These are phyloP conservation scores for Pseudogymnoascus sp. DNA, from an alignment of 2,329 filamentous ascomycete genomes.

Conservation along the genomic window DNA sequence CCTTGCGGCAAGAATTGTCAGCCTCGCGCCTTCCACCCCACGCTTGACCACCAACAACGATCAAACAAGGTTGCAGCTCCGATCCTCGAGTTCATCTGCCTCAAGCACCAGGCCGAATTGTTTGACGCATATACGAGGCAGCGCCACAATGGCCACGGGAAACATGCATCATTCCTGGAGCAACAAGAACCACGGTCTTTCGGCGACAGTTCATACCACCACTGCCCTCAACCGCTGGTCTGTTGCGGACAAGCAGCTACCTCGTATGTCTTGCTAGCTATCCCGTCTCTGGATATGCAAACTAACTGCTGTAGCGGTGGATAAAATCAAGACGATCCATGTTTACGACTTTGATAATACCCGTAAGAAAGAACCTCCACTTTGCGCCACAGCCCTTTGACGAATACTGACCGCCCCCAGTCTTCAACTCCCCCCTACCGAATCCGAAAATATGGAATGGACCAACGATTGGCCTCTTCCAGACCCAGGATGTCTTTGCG, in stretches of 20 bases:
- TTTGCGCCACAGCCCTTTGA: background rate
- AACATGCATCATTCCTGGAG: conserved; percentile 12
- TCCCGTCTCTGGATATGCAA: conserved; percentile 9
- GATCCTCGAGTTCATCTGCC: background rate
- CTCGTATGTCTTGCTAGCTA: conserved; percentile 40
- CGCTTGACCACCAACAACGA: background rate
- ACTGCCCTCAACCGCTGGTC: conserved; percentile 82
- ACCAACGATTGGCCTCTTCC: conserved; percentile 66
- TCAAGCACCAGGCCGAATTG: background rate
- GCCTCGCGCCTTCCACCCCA: conserved; percentile 1
- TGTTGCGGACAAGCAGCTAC: conserved; percentile 62
- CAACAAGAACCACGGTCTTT: conserved; percentile 3
- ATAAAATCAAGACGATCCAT: conserved; percentile 70
- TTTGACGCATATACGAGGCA: background rate
- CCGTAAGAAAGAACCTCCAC: conserved; percentile 46
- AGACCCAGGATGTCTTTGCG: conserved; percentile 65
- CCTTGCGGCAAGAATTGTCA: background rate
- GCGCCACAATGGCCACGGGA: background rate
- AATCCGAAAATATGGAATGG: conserved; percentile 83
- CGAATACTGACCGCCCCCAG: conserved; percentile 33
- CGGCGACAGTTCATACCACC: conserved; percentile 41
- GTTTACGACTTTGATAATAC: conserved; percentile 99
- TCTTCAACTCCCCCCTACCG: conserved; percentile 85
- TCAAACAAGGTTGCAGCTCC: background rate
- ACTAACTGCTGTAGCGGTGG: conserved; percentile 37